Conservation (phyloP, 2,329 filamentous ascomycete species). For the Byssoonygena ceratinophila region DNA sequence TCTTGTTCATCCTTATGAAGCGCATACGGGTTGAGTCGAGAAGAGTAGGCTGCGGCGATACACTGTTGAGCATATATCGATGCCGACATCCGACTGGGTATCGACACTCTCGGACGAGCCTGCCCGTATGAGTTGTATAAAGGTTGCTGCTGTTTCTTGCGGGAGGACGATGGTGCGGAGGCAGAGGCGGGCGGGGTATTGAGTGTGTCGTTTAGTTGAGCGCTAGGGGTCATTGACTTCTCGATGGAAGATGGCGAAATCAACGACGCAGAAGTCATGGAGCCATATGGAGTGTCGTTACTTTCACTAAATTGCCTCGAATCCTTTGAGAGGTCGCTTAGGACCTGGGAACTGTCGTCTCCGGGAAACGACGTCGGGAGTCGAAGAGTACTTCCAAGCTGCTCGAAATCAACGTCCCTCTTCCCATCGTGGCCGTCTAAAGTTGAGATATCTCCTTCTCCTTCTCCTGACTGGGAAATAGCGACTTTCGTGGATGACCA, state of each 20-base stretch:
- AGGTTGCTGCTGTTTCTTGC: slow-evolving; percentile 13
- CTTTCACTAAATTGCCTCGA: slow-evolving; percentile 15
- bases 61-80: slow-evolving; percentile 84
- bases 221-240: slow-evolving; percentile 16
- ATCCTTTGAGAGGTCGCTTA: slow-evolving; percentile 18
- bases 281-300: slow-evolving; percentile 25
- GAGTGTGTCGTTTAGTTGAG: slow-evolving; percentile 14
- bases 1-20: slow-evolving; percentile 76
- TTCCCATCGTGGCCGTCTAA: neutral
- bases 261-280: slow-evolving; percentile 23
- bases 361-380: neutral
- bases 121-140: slow-evolving; percentile 25
- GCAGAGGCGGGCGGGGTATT: slow-evolving; percentile 12
- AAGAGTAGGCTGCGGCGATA: slow-evolving; percentile 78
- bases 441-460: neutral
- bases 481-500: neutral
- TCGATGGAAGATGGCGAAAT: slow-evolving; percentile 19
- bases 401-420: neutral
- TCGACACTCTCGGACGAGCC: slow-evolving; percentile 67
- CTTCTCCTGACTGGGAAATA: neutral
- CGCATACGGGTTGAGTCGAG: slow-evolving; percentile 77
- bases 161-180: neutral
- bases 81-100: slow-evolving; percentile 62
- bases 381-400: neutral
- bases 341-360: too few relatives aligned